phyloP scores from a whole-genome alignment of 73 alveolate genomes.

The Stentor coeruleus region DNA sequence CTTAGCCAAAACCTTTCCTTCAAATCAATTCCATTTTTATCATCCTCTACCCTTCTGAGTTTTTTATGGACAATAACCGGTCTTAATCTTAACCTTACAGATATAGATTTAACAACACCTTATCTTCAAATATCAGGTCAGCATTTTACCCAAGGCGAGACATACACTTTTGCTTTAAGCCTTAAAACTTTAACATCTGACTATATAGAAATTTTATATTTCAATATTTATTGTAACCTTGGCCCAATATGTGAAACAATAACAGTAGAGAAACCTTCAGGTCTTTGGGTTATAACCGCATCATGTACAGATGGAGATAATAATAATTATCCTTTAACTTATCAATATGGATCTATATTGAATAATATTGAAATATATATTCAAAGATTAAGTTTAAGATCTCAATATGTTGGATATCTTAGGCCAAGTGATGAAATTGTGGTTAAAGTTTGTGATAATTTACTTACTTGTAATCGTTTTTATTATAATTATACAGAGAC shows the following conservation, averaged over 20 bases:
- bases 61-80: too few species aligned
- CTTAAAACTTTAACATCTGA: too few species aligned
- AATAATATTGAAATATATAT: background rate
- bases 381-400: background rate
- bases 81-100: too few species aligned
- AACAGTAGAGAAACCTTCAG: background rate
- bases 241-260: background rate
- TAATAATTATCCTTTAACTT: slow-evolving; percentile 5
- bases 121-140: background rate
- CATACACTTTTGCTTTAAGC: background rate
- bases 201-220: too few species aligned
- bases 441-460: slow-evolving; percentile 4
- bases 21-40: too few species aligned
- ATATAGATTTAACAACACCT: background rate
- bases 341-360: background rate
- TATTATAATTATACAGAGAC: background rate
- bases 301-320: slow-evolving; percentile 6
- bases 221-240: background rate
- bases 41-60: too few species aligned
- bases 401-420: too few species aligned
- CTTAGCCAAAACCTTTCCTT: too few species aligned
- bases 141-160: background rate
- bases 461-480: background rate
- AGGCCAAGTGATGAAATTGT: background rate
- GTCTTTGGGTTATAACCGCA: background rate